Conservation (phyloP, 2,329 filamentous ascomycete species). For the Dactylella cylindrospora region DNA sequence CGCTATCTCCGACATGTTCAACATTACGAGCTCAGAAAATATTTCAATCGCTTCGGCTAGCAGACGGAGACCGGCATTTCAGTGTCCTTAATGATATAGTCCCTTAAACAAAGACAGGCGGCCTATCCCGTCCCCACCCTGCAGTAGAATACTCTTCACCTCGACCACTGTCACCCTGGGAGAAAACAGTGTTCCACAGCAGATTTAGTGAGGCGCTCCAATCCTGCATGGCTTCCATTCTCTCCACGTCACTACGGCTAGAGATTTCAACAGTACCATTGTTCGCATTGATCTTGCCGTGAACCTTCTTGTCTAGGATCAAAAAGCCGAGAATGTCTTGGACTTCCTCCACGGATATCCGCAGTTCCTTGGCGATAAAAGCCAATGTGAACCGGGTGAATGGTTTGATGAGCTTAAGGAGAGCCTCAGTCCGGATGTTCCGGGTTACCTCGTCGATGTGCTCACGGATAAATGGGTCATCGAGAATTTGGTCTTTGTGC, state of each 20-base stretch:
- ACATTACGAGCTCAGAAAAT: no score
- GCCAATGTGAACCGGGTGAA: slow-evolving; percentile 87
- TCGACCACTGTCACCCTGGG: slow-evolving; percentile 71
- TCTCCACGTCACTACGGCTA: slow-evolving; percentile 70
- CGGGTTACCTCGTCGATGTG: slow-evolving; percentile 99
- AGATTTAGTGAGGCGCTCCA: slow-evolving; percentile 70
- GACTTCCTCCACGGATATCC: slow-evolving; percentile 80
- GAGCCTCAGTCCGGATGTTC: slow-evolving; percentile 95
- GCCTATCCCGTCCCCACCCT: background rate
- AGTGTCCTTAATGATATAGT: no score
- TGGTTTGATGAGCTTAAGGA: slow-evolving; percentile 87
- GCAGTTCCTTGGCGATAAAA: slow-evolving; percentile 85
- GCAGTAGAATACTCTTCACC: slow-evolving; percentile 15
- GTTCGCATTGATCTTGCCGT: slow-evolving; percentile 86
- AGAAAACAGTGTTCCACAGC: slow-evolving; percentile 72
- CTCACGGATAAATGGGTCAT: slow-evolving; percentile 94
- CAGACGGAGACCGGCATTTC: no score
- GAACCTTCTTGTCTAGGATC: slow-evolving; percentile 84
- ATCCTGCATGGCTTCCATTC: slow-evolving; percentile 69
- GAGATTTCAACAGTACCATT: slow-evolving; percentile 79
- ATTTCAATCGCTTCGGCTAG: no score
- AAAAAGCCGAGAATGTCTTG: slow-evolving; percentile 94
- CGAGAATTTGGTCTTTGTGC: slow-evolving; percentile 78
- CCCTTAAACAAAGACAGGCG: no score
- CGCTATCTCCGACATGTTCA: no score